A percentile compares a stretch with the other conserved stretches of the same genome.
phyloP scores from a whole-genome alignment of 495 filamentous ascomycete species.

The Bombardia bombarda region DNA sequence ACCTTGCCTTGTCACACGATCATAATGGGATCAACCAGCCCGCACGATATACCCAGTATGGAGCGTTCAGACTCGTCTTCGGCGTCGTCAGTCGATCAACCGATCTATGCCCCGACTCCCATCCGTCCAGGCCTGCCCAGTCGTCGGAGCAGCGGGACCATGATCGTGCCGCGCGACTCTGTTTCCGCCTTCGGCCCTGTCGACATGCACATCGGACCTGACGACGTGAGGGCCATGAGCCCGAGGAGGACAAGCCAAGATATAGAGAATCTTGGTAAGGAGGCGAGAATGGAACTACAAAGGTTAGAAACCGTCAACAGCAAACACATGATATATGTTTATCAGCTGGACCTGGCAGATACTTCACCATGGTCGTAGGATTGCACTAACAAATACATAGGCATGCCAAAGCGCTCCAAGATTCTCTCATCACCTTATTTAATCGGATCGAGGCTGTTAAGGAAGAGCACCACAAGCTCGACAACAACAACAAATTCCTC shows the following conservation, averaged over 20 bases:
- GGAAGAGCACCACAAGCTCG: slow-evolving; percentile 88
- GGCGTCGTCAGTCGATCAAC: slow-evolving; percentile 26
- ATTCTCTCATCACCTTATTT: slow-evolving; percentile 77
- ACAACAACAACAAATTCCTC: slow-evolving; percentile 87
- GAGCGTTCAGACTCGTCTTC: slow-evolving; percentile 31
- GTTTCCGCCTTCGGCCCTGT: slow-evolving; percentile 58
- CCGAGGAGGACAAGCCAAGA: slow-evolving; percentile 85
- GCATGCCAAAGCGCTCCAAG: slow-evolving; percentile 80
- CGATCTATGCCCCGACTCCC: slow-evolving; percentile 36
- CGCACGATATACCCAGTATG: slow-evolving; percentile 9
- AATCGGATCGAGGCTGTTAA: slow-evolving; percentile 91
- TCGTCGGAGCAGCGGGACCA: slow-evolving; percentile 70
- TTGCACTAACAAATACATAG: slow-evolving; percentile 36
- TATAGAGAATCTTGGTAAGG: slow-evolving; percentile 72
- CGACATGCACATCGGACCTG: slow-evolving; percentile 59
- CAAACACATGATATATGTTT: background rate
- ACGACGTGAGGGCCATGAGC: slow-evolving; percentile 92
- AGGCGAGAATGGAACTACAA: slow-evolving; percentile 52
- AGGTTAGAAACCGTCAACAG: slow-evolving; percentile 50
- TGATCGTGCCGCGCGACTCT: slow-evolving; percentile 72
- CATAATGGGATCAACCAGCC: slow-evolving; percentile 20
- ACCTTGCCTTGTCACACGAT: background rate
- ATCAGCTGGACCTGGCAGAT: slow-evolving; percentile 13
- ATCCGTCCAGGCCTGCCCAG: slow-evolving; percentile 45
- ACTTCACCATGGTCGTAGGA: background rate